Evolutionary conservation across 2,329 filamentous ascomycete species (phyloP).

Genomic region (Beauveria sp.): DNA sequence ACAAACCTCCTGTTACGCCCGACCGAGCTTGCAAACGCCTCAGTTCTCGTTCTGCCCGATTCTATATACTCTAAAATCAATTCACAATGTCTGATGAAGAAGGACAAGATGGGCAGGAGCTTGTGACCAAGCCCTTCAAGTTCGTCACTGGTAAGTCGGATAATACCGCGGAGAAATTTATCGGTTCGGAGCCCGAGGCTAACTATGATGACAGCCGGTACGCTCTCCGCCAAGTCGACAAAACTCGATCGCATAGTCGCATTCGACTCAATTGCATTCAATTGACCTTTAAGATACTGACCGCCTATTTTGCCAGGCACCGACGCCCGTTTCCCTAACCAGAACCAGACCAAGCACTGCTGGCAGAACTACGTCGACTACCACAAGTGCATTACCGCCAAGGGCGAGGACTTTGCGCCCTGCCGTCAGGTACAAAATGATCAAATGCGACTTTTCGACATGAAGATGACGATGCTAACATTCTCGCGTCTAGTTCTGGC

Average conservation of each 20-base stretch:
- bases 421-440: constrained; percentile 76
- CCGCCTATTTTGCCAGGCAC: constrained; percentile 58
- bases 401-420: constrained; percentile 96
- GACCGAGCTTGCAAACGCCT: constrained; percentile 26
- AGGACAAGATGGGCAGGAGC: constrained; percentile 61
- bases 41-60: constrained; percentile 21
- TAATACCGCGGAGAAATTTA: constrained; percentile 25
- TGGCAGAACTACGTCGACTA: constrained; percentile 99
- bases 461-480: background rate
- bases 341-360: constrained; percentile 99
- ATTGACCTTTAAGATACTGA: constrained; percentile 12
- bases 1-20: constrained; percentile 25
- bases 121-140: constrained; percentile 98
- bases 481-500: constrained; percentile 67
- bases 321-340: constrained; percentile 97
- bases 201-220: constrained; percentile 38
- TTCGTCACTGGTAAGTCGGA: constrained; percentile 87
- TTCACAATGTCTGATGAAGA: constrained; percentile 84
- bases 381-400: constrained; percentile 98
- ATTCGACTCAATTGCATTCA: constrained; percentile 22
- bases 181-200: constrained; percentile 31
- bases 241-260: constrained; percentile 14
- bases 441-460: background rate
- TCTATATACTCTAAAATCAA: constrained; percentile 21
- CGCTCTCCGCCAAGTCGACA: constrained; percentile 19